phyloP scores from a whole-genome alignment of 495 filamentous ascomycete species.

The Penicillium soppii region DNA sequence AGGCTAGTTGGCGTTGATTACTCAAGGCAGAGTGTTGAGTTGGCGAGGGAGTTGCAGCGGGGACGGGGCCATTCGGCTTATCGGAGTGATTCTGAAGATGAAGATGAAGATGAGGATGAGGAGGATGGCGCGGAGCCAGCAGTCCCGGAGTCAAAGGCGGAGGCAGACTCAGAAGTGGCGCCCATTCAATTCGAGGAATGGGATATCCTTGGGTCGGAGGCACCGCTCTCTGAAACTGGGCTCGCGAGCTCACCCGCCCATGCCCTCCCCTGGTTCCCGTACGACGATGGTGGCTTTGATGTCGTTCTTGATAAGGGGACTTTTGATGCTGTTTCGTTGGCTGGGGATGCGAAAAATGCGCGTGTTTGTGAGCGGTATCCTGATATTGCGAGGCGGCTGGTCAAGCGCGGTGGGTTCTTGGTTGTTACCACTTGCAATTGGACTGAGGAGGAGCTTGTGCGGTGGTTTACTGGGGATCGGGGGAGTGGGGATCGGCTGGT shows the following conservation, averaged over 20 bases:
- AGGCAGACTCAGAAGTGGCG: constrained; percentile 10
- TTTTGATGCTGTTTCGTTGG: constrained; percentile 87
- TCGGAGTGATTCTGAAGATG: constrained; percentile 33
- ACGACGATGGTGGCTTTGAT: constrained; percentile 61
- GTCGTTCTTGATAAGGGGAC: constrained; percentile 95
- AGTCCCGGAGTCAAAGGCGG: constrained; percentile 4
- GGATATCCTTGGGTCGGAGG: constrained; percentile 65
- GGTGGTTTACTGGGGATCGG: constrained; percentile 62
- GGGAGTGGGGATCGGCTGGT: constrained; percentile 41
- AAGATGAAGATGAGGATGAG: constrained; percentile 38
- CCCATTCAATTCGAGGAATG: constrained; percentile 65
- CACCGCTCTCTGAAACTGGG: constrained; percentile 28
- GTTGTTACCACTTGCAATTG: constrained; percentile 96
- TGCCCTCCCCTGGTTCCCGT: constrained; percentile 31
- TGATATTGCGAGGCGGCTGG: constrained; percentile 58
- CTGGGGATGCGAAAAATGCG: constrained; percentile 49
- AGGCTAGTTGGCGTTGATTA: constrained; percentile 87
- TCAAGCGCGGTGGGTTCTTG: constrained; percentile 69
- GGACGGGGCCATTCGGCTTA: constrained; percentile 41
- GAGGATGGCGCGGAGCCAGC: constrained; percentile 3
- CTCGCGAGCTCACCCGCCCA: constrained; percentile 21
- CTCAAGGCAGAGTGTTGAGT: constrained; percentile 64
- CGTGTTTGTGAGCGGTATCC: constrained; percentile 74
- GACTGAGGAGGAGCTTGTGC: constrained; percentile 82
- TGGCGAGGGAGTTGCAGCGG: constrained; percentile 58